Evolutionary conservation across 1,139 yeast genomes (phyloP).

Genomic region (Pneumocystis murina): DNA sequence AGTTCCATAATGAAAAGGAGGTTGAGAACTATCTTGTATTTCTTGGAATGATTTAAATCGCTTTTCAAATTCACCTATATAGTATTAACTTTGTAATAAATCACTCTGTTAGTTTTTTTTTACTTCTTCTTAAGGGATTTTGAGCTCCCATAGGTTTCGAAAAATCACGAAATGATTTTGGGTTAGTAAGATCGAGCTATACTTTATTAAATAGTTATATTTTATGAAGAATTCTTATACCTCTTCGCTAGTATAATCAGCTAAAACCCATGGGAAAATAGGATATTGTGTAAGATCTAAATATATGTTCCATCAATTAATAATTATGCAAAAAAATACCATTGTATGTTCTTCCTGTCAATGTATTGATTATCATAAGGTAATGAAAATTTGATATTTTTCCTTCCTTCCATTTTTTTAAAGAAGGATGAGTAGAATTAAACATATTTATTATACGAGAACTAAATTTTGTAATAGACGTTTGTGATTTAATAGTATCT

Average conservation of each 20-base stretch:
- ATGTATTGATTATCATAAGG: slow-evolving; percentile 57
- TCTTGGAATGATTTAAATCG: slow-evolving; percentile 53
- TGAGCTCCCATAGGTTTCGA: slow-evolving; percentile 89
- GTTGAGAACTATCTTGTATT: slow-evolving; percentile 36
- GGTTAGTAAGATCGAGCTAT: slow-evolving; percentile 41
- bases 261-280: slow-evolving; percentile 77
- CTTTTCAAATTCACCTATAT: slow-evolving; percentile 38
- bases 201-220: background rate
- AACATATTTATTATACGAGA: background rate
- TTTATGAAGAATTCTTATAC: background rate
- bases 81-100: background rate
- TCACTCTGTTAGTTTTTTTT: background rate
- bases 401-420: slow-evolving; percentile 59
- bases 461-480: background rate
- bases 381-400: slow-evolving; percentile 70
- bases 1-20: slow-evolving; percentile 82
- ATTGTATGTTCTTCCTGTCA: slow-evolving; percentile 77
- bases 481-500: background rate
- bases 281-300: slow-evolving; percentile 72
- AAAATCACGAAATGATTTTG: slow-evolving; percentile 52
- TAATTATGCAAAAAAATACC: background rate
- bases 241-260: slow-evolving; percentile 55
- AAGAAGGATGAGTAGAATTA: slow-evolving; percentile 28
- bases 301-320: background rate
- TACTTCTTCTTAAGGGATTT: slow-evolving; percentile 35